phyloP scores from a whole-genome alignment of 208 protist species.

The Leishmania lainsoni region DNA sequence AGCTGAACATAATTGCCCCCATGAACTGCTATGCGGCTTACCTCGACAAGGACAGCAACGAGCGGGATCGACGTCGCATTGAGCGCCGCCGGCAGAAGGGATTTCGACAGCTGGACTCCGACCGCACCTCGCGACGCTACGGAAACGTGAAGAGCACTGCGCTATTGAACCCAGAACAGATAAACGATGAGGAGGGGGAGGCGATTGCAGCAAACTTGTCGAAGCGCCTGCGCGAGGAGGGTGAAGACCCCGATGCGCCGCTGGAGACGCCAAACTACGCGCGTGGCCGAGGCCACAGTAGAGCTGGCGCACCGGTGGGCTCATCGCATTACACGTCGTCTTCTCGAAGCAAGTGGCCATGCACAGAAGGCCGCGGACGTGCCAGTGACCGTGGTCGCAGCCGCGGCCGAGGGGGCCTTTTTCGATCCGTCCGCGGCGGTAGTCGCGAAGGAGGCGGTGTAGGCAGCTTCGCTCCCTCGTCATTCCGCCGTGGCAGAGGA shows the following conservation, averaged over 20 bases:
- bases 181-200: slow-evolving; percentile 54
- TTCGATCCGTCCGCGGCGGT: not conserved
- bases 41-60: slow-evolving; percentile 65
- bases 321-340: not conserved
- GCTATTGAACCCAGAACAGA: slow-evolving; percentile 58
- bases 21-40: slow-evolving; percentile 93
- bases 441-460: not conserved
- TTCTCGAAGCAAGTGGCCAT: slow-evolving; percentile 19
- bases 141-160: slow-evolving; percentile 69
- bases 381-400: slow-evolving; percentile 2
- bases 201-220: slow-evolving; percentile 53
- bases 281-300: not conserved
- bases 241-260: slow-evolving; percentile 30
- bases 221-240: slow-evolving; percentile 68
- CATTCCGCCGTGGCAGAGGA: not conserved
- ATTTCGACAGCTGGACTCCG: slow-evolving; percentile 72
- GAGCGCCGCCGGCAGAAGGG: slow-evolving; percentile 57
- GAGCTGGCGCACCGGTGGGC: not conserved
- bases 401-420: not conserved
- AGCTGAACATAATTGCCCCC: slow-evolving; percentile 93
- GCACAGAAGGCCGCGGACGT: not conserved
- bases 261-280: slow-evolving; percentile 5
- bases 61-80: slow-evolving; percentile 63
- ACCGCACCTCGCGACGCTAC: slow-evolving; percentile 77
- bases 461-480: not conserved